Percentiles rank a stretch among this genome's conserved stretches.
These are phyloP conservation scores for Anthoceros angustus DNA, from an alignment of 225 moss, liverwort and hornwort species.

Conservation along the genomic window DNA sequence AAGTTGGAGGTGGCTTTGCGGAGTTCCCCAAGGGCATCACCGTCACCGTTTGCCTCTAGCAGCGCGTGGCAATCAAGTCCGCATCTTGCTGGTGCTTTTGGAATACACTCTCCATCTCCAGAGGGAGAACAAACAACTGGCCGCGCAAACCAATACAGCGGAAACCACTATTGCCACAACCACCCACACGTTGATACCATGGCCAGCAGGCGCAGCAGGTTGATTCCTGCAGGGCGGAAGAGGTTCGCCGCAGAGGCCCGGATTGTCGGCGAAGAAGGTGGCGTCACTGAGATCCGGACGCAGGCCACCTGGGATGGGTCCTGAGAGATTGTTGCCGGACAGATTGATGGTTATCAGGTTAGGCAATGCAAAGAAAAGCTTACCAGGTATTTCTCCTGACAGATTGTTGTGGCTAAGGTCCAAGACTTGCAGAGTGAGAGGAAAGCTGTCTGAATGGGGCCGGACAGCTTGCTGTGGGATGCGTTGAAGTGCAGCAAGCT, in stretches of 20 bases:
- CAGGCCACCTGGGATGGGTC: neutral
- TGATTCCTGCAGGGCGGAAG: constrained; percentile 3
- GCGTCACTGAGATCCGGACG: neutral
- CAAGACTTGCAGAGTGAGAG: constrained; percentile 2
- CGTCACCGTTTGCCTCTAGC: constrained; percentile 7
- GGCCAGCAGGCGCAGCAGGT: neutral
- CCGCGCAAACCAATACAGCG: neutral
- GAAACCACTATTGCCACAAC: constrained; percentile 4
- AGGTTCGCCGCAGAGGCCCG: constrained; percentile 9
- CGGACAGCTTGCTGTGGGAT: neutral
- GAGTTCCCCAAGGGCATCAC: constrained; percentile 6
- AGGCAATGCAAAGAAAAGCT: constrained; percentile 1
- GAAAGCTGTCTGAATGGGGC: neutral
- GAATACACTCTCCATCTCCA: constrained; percentile 12
- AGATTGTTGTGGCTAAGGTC: constrained; percentile 9
- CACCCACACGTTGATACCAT: constrained; percentile 1
- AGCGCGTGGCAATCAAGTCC: constrained; percentile 10
- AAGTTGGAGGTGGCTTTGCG: constrained; percentile 11
- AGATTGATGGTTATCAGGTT: neutral
- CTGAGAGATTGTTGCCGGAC: constrained; percentile 7
- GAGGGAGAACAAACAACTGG: neutral
- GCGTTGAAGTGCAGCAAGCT: neutral
- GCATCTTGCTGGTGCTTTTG: constrained; percentile 12
- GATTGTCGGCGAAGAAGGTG: constrained; percentile 7
- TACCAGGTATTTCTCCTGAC: constrained; percentile 1